A percentile compares a stretch with the other conserved stretches of the same genome.
These are phyloP conservation scores for Austroboletus festivus DNA, from an alignment of 768 basidiomycete species.

Conservation along the genomic window DNA sequence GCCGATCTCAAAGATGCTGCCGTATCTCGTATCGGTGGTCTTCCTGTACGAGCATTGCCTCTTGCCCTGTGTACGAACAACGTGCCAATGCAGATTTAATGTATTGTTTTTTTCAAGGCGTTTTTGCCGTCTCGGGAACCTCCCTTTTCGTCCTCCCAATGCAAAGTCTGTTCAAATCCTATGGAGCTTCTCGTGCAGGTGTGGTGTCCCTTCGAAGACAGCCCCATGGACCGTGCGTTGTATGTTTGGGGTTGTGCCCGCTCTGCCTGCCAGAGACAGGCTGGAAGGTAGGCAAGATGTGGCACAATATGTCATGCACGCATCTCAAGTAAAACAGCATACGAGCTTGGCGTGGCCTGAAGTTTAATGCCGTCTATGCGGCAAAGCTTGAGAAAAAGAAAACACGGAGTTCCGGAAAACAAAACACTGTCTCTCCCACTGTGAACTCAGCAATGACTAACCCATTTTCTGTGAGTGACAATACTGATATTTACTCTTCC, in stretches of 20 bases:
- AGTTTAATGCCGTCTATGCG: slow-evolving; percentile 73
- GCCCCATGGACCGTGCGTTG: slow-evolving; percentile 78
- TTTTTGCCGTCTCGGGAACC: slow-evolving; percentile 67
- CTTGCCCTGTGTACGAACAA: slow-evolving; percentile 44
- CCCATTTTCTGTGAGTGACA: slow-evolving; percentile 64
- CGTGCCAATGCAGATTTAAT: slow-evolving; percentile 43
- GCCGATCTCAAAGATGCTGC: slow-evolving; percentile 69
- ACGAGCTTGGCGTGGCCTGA: slow-evolving; percentile 76
- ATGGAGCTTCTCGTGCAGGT: slow-evolving; percentile 86
- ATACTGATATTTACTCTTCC: not conserved
- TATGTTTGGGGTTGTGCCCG: slow-evolving; percentile 84
- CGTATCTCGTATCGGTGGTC: slow-evolving; percentile 87
- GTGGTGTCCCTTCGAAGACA: slow-evolving; percentile 87
- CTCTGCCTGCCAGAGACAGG: slow-evolving; percentile 66
- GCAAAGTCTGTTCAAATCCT: slow-evolving; percentile 65
- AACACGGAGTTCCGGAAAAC: slow-evolving; percentile 36
- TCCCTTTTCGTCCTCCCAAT: slow-evolving; percentile 58
- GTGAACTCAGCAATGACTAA: slow-evolving; percentile 41
- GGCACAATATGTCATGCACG: not conserved
- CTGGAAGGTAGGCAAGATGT: slow-evolving; percentile 62
- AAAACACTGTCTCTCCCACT: slow-evolving; percentile 36
- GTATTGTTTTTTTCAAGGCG: slow-evolving; percentile 56
- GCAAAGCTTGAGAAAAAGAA: slow-evolving; percentile 62
- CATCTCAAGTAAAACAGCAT: slow-evolving; percentile 44
- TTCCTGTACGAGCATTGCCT: slow-evolving; percentile 69